Conservation (phyloP, 192 early-diverging fungal species). For the Coemansia sp. region DNA sequence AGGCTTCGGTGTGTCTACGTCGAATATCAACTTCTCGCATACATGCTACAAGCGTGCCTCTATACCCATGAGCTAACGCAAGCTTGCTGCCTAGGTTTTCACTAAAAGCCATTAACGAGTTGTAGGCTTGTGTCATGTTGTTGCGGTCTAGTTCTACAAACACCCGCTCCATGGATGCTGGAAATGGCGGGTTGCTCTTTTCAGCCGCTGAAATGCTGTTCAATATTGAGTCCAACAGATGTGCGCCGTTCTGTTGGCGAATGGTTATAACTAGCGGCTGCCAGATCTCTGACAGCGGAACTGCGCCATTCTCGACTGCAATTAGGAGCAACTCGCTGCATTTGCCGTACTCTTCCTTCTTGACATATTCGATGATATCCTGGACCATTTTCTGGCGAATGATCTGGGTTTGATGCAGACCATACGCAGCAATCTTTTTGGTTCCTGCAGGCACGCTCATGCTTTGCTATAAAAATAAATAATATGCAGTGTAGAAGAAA, state of each 20-base stretch:
- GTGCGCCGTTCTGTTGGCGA: constrained; percentile 10
- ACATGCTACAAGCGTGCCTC: constrained; percentile 34
- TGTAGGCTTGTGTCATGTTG: constrained; percentile 11
- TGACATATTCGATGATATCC: constrained; percentile 29
- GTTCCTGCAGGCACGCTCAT: too few relatives aligned
- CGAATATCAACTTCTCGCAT: constrained; percentile 32
- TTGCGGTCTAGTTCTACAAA: constrained; percentile 15
- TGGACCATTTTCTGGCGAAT: constrained; percentile 20
- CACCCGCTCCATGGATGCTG: constrained; percentile 23
- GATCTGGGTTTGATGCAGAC: background rate
- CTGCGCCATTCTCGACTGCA: constrained; percentile 11
- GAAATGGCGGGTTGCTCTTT: constrained; percentile 5
- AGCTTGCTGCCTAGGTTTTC: constrained; percentile 26
- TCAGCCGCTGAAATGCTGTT: constrained; percentile 14
- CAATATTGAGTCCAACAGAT: constrained; percentile 8
- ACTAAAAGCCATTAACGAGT: constrained; percentile 10
- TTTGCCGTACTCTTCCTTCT: constrained; percentile 33
- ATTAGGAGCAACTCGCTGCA: constrained; percentile 35
- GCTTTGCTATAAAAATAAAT: too few relatives aligned
- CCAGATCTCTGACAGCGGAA: constrained; percentile 25
- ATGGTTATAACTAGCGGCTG: constrained; percentile 20
- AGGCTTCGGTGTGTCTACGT: background rate
- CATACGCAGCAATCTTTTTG: background rate
- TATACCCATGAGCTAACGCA: constrained; percentile 29
- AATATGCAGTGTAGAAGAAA: too few relatives aligned